Percentiles rank a stretch among this genome's conserved stretches.
phyloP scores from a whole-genome alignment of 192 early-diverging fungal genomes.

The Hyaloraphidium curvatum region DNA sequence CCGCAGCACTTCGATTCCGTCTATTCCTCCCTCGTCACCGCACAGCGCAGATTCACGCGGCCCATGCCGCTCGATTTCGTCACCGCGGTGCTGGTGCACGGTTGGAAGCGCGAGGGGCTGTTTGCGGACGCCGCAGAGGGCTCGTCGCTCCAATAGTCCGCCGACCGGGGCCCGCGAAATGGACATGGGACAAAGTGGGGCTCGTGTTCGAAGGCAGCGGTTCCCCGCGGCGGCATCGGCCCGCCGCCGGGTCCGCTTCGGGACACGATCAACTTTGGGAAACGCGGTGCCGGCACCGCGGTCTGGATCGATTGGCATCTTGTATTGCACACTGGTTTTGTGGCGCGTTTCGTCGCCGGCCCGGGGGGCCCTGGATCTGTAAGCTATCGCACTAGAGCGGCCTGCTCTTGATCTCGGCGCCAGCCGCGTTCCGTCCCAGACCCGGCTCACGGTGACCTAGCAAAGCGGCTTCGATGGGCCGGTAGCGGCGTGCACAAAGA shows the following conservation, averaged over 20 bases:
- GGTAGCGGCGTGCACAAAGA: no score
- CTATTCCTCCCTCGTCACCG: background rate
- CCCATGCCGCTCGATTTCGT: constrained; percentile 3
- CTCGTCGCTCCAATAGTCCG: background rate
- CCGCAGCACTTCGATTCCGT: background rate
- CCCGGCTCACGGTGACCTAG: no score
- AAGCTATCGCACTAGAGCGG: no score
- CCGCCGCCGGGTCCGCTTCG: background rate
- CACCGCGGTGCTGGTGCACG: background rate
- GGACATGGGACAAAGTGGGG: background rate
- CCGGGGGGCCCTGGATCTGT: no score
- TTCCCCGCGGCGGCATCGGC: background rate
- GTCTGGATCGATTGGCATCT: no score
- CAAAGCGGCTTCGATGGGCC: no score
- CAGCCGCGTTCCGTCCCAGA: no score
- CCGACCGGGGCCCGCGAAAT: background rate
- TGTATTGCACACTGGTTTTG: no score
- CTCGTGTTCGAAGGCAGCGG: background rate
- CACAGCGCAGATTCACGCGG: background rate
- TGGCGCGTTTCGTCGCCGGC: no score
- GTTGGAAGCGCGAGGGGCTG: background rate
- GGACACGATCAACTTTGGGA: background rate
- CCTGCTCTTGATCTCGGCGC: no score
- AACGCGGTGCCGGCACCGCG: no score
- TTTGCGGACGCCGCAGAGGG: background rate